Conservation (phyloP, 495 filamentous ascomycete genomes). For the Pyrenula massariospora region DNA sequence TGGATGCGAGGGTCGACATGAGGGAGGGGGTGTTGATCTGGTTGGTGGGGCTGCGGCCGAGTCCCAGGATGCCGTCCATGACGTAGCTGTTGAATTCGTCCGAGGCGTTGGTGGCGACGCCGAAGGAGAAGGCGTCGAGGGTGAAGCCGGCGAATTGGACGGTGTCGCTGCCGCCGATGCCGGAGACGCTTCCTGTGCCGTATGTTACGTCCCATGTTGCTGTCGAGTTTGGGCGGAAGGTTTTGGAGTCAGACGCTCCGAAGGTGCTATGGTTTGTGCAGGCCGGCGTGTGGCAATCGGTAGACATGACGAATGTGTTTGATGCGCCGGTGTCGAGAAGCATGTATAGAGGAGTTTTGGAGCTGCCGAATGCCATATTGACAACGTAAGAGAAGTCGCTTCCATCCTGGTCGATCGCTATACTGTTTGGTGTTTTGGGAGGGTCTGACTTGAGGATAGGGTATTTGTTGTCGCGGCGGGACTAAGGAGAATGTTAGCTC, state of each 20-base stretch:
- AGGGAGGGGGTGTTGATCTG: slow-evolving; percentile 43
- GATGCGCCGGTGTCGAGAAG: slow-evolving; percentile 69
- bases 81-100: slow-evolving; percentile 62
- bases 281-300: slow-evolving; percentile 45
- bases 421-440: slow-evolving; percentile 43
- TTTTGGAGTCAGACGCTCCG: slow-evolving; percentile 45
- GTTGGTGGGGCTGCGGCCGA: slow-evolving; percentile 40
- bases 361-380: slow-evolving; percentile 52
- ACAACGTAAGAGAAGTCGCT: slow-evolving; percentile 71
- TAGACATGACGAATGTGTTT: slow-evolving; percentile 67
- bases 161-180: slow-evolving; percentile 49
- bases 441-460: slow-evolving; percentile 40
- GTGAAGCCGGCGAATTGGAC: slow-evolving; percentile 52
- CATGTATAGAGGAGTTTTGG: slow-evolving; percentile 53
- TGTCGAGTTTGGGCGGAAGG: slow-evolving; percentile 27
- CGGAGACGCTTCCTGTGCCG: slow-evolving; percentile 58
- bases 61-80: slow-evolving; percentile 77
- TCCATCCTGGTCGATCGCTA: slow-evolving; percentile 61
- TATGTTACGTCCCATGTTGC: slow-evolving; percentile 51
- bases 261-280: slow-evolving; percentile 59
- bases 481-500: neutral
- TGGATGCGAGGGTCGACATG: slow-evolving; percentile 45
- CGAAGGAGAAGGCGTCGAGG: slow-evolving; percentile 47
- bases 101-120: slow-evolving; percentile 52
- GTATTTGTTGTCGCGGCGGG: slow-evolving; percentile 39